Evolutionary conservation across 805 yeast species (phyloP), one percentile per base, ranked within the genome.

Genomic region (Kluyveromyces wickerhamii): DNA sequence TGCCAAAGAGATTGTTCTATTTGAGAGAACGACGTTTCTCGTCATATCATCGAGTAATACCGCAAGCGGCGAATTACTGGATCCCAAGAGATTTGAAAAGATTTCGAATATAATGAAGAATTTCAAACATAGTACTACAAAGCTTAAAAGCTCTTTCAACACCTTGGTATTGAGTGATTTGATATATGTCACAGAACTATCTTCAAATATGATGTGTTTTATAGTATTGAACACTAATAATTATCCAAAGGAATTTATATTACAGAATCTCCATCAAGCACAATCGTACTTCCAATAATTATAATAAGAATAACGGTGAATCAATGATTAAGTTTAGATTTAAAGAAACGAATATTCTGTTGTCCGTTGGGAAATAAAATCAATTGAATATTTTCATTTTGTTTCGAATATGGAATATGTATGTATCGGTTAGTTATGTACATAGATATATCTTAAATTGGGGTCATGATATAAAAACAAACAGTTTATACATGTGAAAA

Each of bases 81-180:
- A 89, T 50, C 95, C 96, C 5, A 86, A 89, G 48, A 66, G 97
- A 48, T 89, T 88, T 52, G 97, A 89, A 54, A 89, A 88, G 54
- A 87, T 89, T 16, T 82, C 94, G 16, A 88, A 86, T 56, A 87
- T 89, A 39, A 85, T 89, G 67, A 89, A 89, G 53, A 86, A 94
- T 17, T 89, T 84, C 60, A 87, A 92, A 52, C 96, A 89, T 59
- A 82, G 94, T 45, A 86, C 92, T 28, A 77, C 83, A 34, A 88
- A 86, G 56, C 67, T 89, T 50, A 73, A 95, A 51, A 74, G 95
- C 4, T 88, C 85, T 47, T 85, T 89, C 58, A 79, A 73, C 43
- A 79, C 83, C 30, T 60, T 89, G 32, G 74, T 81, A 13, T 67
- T 89, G 21, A 77, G 80, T 39, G 95, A 64, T 33, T 54, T 56